phyloP scores from a whole-genome alignment of 2,329 filamentous ascomycete genomes.

The Pseudogymnoascus sp. region DNA sequence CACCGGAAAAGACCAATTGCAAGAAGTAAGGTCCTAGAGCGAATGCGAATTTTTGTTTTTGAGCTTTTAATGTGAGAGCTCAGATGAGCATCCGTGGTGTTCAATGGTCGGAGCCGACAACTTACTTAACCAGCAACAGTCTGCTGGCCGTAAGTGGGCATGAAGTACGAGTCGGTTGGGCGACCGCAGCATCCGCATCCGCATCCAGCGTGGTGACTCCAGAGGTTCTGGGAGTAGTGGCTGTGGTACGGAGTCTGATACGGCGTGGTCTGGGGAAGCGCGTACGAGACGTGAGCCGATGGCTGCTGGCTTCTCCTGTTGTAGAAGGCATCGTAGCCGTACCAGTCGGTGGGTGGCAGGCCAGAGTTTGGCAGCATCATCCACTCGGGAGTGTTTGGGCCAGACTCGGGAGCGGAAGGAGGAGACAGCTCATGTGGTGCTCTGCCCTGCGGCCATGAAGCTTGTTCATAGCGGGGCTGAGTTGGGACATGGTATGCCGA shows the following conservation, averaged over 20 bases:
- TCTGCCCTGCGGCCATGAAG: slow-evolving; percentile 26
- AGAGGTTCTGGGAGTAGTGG: slow-evolving; percentile 34
- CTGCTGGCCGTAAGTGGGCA: slow-evolving; percentile 38
- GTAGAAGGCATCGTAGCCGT: slow-evolving; percentile 40
- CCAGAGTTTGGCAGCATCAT: slow-evolving; percentile 37
- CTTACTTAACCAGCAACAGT: slow-evolving; percentile 33
- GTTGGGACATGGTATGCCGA: slow-evolving; percentile 22
- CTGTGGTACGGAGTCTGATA: slow-evolving; percentile 40
- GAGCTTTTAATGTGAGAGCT: not conserved
- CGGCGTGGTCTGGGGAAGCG: slow-evolving; percentile 37
- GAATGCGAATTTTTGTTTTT: not conserved
- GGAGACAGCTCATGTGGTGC: slow-evolving; percentile 37
- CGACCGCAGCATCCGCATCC: slow-evolving; percentile 39
- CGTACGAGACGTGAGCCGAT: slow-evolving; percentile 25
- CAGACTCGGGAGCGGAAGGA: slow-evolving; percentile 44
- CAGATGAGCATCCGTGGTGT: not conserved
- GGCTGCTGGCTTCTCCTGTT: slow-evolving; percentile 29
- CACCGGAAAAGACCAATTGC: not conserved
- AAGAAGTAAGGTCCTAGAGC: not conserved
- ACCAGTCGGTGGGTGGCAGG: slow-evolving; percentile 44
- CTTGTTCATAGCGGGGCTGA: slow-evolving; percentile 21
- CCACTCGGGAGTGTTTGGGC: slow-evolving; percentile 45
- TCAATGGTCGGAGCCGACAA: not conserved
- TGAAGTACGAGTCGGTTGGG: slow-evolving; percentile 40
- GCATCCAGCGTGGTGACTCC: slow-evolving; percentile 39